phyloP scores from a whole-genome alignment of 495 filamentous ascomycete species.

The Penicillium antarcticum region DNA sequence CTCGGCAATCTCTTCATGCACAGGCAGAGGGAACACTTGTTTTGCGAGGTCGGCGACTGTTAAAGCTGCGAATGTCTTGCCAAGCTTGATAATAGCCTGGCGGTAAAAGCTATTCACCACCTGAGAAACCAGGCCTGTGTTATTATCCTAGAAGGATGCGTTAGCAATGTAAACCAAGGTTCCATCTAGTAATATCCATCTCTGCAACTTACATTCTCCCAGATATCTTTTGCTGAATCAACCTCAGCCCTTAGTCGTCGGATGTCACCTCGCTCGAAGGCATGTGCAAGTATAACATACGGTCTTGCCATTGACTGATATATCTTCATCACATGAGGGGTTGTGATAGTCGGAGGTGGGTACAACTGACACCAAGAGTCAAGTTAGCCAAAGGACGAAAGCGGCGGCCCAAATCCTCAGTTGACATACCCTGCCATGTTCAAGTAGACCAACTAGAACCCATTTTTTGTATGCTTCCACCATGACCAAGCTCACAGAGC shows the following conservation, averaged over 20 bases:
- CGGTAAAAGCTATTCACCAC: conserved; percentile 45
- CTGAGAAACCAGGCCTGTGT: conserved; percentile 52
- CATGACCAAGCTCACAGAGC: conserved; percentile 68
- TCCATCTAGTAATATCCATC: not conserved
- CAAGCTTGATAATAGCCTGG: conserved; percentile 42
- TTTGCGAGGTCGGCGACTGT: conserved; percentile 39
- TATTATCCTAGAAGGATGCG: conserved; percentile 48
- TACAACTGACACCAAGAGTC: conserved; percentile 24
- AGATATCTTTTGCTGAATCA: conserved; percentile 51
- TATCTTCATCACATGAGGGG: conserved; percentile 48
- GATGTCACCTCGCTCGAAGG: conserved; percentile 61
- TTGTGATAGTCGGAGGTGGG: conserved; percentile 42
- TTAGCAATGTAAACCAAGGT: conserved; percentile 1
- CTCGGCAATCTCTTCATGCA: conserved; percentile 42
- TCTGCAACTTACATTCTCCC: conserved; percentile 51
- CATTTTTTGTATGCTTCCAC: conserved; percentile 93
- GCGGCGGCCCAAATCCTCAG: too few species aligned
- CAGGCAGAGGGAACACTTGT: conserved; percentile 36
- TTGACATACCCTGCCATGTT: conserved; percentile 57
- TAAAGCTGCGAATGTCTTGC: conserved; percentile 45
- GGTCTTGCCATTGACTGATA: conserved; percentile 61
- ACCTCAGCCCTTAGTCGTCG: conserved; percentile 57
- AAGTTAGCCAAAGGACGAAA: conserved; percentile 10
- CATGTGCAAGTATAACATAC: conserved; percentile 64
- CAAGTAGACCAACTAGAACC: conserved; percentile 73